Conservation (phyloP, 768 basidiomycete genomes). For the Lactarius quietus region DNA sequence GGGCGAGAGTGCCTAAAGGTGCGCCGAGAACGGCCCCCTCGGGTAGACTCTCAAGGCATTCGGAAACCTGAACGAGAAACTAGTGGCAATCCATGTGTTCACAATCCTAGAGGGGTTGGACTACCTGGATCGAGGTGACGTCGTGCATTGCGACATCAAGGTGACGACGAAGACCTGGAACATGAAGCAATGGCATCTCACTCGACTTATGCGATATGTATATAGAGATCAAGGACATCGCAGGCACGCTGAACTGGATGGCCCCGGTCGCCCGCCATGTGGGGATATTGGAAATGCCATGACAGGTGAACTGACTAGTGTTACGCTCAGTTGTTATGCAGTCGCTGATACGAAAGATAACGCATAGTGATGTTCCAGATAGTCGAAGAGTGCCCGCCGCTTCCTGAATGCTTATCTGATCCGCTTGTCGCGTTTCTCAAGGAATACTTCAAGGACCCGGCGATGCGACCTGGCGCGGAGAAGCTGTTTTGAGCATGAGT, state of each 20-base stretch:
- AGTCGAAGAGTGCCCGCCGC: conserved; percentile 89
- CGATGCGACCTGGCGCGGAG: conserved; percentile 77
- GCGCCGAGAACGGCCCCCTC: conserved; percentile 93
- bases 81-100: conserved; percentile 90
- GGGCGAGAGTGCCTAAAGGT: conserved; percentile 68
- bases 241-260: conserved; percentile 97
- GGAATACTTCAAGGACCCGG: conserved; percentile 91
- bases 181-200: conserved; percentile 94
- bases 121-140: conserved; percentile 89
- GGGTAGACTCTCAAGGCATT: conserved; percentile 91
- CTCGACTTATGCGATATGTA: conserved; percentile 92
- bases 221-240: conserved; percentile 76
- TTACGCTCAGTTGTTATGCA: neutral
- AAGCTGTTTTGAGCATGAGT: conserved; percentile 84
- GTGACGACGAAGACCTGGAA: conserved; percentile 98
- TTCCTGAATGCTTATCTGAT: conserved; percentile 75
- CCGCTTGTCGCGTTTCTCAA: conserved; percentile 74
- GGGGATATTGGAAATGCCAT: conserved; percentile 85
- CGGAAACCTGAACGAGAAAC: too few species aligned
- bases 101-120: too few species aligned
- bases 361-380: conserved; percentile 93
- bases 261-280: too few species aligned
- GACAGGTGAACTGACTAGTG: conserved; percentile 56
- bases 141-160: conserved; percentile 97
- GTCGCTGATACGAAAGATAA: neutral